phyloP scores from a whole-genome alignment of 2,329 filamentous ascomycete genomes.

The Zelopaecilomyces penicillatus region DNA sequence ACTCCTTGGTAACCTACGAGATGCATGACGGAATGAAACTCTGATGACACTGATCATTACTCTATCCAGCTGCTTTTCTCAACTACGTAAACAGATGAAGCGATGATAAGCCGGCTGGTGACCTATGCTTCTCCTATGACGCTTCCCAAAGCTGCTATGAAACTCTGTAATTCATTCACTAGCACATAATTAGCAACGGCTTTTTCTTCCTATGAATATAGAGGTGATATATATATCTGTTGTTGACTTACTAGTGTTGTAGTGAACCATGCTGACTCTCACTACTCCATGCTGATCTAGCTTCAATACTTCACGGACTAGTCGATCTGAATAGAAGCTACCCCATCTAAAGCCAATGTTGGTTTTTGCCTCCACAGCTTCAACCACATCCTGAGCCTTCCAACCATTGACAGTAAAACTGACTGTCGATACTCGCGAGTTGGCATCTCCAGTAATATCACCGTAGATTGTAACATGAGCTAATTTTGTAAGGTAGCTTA shows the following conservation, averaged over 20 bases:
- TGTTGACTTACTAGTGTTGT: slow-evolving; percentile 54
- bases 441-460: slow-evolving; percentile 37
- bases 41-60: too few relatives aligned
- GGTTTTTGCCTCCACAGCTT: slow-evolving; percentile 50
- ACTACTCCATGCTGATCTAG: slow-evolving; percentile 53
- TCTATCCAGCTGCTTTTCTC: too few relatives aligned
- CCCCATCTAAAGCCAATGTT: slow-evolving; percentile 59
- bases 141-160: slow-evolving; percentile 45
- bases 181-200: slow-evolving; percentile 7
- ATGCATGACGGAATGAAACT: too few relatives aligned
- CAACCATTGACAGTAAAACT: slow-evolving; percentile 54
- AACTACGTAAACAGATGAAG: too few relatives aligned
- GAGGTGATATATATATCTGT: background rate
- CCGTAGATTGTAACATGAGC: slow-evolving; percentile 51
- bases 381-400: slow-evolving; percentile 49
- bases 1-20: too few relatives aligned
- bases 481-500: slow-evolving; percentile 48
- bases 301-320: slow-evolving; percentile 50
- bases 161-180: slow-evolving; percentile 48
- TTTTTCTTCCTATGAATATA: background rate
- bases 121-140: slow-evolving; percentile 9
- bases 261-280: slow-evolving; percentile 64
- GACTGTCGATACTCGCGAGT: slow-evolving; percentile 54
- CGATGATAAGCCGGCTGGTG: background rate
- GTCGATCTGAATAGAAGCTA: slow-evolving; percentile 58